These are phyloP conservation scores for Phytopythium litorale DNA, from an alignment of 352 stramenopile genomes.

Conservation along the genomic window DNA sequence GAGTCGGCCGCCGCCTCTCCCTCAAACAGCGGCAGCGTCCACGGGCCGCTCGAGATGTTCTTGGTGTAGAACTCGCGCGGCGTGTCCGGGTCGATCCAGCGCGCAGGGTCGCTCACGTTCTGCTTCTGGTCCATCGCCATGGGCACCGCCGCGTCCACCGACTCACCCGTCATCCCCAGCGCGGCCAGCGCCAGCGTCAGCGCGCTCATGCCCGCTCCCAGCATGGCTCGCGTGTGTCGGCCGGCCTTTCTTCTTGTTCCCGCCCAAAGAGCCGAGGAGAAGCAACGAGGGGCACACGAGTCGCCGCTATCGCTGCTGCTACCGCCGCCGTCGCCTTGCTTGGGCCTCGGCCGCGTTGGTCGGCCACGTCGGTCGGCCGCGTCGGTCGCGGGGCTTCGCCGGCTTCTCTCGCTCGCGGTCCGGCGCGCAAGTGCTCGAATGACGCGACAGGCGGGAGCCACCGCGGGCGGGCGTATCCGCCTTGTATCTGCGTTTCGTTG, in stretches of 20 bases:
- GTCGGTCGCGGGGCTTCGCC: neutral
- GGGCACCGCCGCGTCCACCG: conserved; percentile 17
- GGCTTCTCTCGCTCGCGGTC: conserved; percentile 10
- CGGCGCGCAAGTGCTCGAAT: conserved; percentile 17
- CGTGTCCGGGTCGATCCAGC: conserved; percentile 84
- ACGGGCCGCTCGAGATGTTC: conserved; percentile 36
- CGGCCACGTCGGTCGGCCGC: no score
- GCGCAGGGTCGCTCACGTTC: conserved; percentile 36
- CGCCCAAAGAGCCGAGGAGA: neutral
- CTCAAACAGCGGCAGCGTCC: conserved; percentile 21
- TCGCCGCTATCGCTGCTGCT: no score
- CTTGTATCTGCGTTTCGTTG: conserved; percentile 1
- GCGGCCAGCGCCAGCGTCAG: conserved; percentile 17
- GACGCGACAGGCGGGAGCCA: conserved; percentile 6
- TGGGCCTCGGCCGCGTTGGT: neutral
- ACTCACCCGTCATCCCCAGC: conserved; percentile 14
- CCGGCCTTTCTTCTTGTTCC: neutral
- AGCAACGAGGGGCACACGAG: no score
- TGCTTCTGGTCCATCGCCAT: conserved; percentile 21
- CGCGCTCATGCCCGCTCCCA: conserved; percentile 7
- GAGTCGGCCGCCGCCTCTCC: conserved; percentile 29
- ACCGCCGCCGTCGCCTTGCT: no score
- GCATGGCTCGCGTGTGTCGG: neutral
- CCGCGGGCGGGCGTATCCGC: neutral
- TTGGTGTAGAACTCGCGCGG: conserved; percentile 41